Percentiles rank a stretch among this genome's conserved stretches.
phyloP scores from a whole-genome alignment of 1,284 basidiomycete genomes.

The Ceratobasidium sp. region DNA sequence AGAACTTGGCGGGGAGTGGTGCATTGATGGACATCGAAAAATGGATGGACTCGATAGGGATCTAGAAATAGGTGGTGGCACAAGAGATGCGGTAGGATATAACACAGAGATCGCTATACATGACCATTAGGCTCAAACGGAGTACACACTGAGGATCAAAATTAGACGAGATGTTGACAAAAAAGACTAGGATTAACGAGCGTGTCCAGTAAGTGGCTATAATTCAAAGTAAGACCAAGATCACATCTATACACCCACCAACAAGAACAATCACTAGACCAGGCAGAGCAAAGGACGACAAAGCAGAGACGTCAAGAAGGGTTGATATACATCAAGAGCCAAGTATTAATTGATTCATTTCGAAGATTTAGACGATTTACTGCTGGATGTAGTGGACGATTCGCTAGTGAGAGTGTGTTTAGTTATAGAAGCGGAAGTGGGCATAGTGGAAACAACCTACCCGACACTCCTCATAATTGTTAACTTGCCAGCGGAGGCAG shows the following conservation, averaged over 20 bases:
- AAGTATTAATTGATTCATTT: constrained; percentile 27
- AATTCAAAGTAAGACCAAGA: constrained; percentile 29
- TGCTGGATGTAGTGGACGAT: constrained; percentile 35
- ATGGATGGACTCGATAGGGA: constrained; percentile 40
- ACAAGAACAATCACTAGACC: constrained; percentile 5
- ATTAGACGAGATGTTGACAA: background rate
- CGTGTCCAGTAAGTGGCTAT: constrained; percentile 21
- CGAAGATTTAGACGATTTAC: constrained; percentile 38
- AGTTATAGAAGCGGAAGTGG: background rate
- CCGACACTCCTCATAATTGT: constrained; percentile 82
- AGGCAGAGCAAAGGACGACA: background rate
- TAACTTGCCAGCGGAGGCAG: constrained; percentile 85
- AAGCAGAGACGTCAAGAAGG: background rate
- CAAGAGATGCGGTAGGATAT: background rate
- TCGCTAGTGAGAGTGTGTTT: background rate
- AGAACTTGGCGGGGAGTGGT: constrained; percentile 22
- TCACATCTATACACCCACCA: constrained; percentile 17
- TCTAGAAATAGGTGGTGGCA: constrained; percentile 18
- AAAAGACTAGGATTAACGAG: constrained; percentile 13
- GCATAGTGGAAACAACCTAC: background rate
- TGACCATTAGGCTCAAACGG: no score
- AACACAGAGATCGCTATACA: no score
- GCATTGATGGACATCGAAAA: constrained; percentile 36
- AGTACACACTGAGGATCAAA: no score
- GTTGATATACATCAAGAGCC: constrained; percentile 21